phyloP scores from a whole-genome alignment of 805 yeast genomes.

The Spathaspora arborariae region DNA sequence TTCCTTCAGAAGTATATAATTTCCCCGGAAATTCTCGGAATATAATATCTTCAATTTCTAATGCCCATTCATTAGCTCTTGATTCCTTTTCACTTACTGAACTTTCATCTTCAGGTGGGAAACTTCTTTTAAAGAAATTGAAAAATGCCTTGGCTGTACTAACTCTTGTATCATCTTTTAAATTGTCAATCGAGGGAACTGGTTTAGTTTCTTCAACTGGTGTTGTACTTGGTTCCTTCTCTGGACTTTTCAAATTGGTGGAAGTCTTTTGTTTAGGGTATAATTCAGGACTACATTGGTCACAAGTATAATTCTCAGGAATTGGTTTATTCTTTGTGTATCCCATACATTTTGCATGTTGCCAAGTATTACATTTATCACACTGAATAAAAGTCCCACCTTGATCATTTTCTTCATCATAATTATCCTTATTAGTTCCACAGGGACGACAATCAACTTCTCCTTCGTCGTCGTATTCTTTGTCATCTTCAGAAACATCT shows the following conservation, averaged over 20 bases:
- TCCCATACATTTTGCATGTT: conserved; percentile 62
- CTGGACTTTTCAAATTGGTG: background rate
- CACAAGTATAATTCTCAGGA: conserved; percentile 52
- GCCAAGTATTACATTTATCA: conserved; percentile 67
- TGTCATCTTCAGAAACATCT: conserved; percentile 11
- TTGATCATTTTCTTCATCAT: conserved; percentile 52
- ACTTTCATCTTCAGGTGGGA: conserved; percentile 28
- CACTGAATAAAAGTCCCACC: conserved; percentile 57
- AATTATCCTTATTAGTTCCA: conserved; percentile 55
- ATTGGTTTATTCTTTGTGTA: conserved; percentile 33
- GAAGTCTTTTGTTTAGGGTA: background rate
- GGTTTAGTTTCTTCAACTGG: background rate
- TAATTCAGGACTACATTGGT: conserved; percentile 35
- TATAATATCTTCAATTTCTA: conserved; percentile 49
- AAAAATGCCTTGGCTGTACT: conserved; percentile 52
- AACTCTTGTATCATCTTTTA: conserved; percentile 37
- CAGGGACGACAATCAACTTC: conserved; percentile 58
- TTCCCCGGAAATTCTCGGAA: conserved; percentile 33
- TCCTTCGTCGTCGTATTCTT: conserved; percentile 29
- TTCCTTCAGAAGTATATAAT: conserved; percentile 62
- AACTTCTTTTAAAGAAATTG: conserved; percentile 38
- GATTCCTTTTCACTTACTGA: conserved; percentile 22
- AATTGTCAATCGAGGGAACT: conserved; percentile 9
- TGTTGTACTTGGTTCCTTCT: background rate
- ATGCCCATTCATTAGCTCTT: conserved; percentile 44